These are phyloP conservation scores for Quillaja saponaria DNA, from an alignment of 306 rosid species.

Conservation along the genomic window DNA sequence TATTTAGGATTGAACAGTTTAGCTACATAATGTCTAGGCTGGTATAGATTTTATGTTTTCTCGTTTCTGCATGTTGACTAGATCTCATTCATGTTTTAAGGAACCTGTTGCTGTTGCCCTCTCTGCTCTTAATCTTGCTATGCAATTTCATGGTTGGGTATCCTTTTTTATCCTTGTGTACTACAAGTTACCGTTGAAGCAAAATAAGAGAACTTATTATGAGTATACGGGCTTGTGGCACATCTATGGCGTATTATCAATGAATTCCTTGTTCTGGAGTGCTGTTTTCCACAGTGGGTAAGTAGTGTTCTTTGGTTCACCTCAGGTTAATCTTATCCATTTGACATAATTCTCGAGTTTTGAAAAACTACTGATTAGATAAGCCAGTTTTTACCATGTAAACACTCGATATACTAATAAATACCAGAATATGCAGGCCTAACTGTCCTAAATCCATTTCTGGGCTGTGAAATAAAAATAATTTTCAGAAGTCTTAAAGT, in stretches of 20 bases:
- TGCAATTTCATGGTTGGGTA: conserved; percentile 98
- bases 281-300: conserved; percentile 91
- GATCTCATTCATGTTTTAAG: conserved; percentile 44
- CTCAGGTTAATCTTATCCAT: conserved; percentile 9
- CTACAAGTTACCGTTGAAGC: conserved; percentile 77
- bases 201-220: conserved; percentile 69
- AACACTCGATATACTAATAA: too few species aligned
- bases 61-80: conserved; percentile 18
- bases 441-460: too few species aligned
- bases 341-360: too few species aligned
- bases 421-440: too few species aligned
- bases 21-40: conserved; percentile 9
- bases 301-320: conserved; percentile 25
- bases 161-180: conserved; percentile 89
- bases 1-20: conserved; percentile 21
- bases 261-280: conserved; percentile 96
- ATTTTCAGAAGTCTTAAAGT: conserved; percentile 9
- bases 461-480: background rate
- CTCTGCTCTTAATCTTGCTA: conserved; percentile 86
- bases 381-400: too few species aligned
- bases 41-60: conserved; percentile 8
- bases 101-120: conserved; percentile 94
- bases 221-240: conserved; percentile 94
- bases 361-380: too few species aligned
- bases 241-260: conserved; percentile 73